Evolutionary conservation across 2,329 filamentous ascomycete genomes (phyloP).

Genomic region (Microcyclosporella mali): DNA sequence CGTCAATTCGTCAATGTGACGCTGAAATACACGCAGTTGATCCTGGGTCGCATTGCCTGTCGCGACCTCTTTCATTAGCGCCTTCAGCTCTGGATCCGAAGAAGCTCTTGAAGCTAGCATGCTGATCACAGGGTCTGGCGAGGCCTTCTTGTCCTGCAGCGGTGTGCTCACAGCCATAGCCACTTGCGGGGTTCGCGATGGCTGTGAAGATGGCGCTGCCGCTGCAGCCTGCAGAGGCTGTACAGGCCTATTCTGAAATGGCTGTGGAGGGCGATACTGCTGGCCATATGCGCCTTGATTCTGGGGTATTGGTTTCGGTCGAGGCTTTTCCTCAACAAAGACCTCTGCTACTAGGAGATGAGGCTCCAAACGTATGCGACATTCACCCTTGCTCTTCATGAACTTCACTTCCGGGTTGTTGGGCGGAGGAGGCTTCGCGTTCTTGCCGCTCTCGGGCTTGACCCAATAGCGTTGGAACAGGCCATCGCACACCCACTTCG

Average conservation of each 20-base stretch:
- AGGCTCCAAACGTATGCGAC: constrained; percentile 71
- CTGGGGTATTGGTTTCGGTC: constrained; percentile 21
- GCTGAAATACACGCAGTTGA: constrained; percentile 70
- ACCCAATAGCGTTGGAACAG: constrained; percentile 74
- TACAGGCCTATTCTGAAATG: constrained; percentile 16
- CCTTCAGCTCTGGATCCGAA: constrained; percentile 64
- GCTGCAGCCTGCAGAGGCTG: constrained; percentile 9
- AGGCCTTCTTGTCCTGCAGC: constrained; percentile 25
- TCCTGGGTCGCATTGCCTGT: constrained; percentile 64
- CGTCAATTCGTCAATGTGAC: constrained; percentile 74
- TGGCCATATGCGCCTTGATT: constrained; percentile 16
- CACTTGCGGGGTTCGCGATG: constrained; percentile 2
- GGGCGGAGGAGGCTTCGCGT: constrained; percentile 47
- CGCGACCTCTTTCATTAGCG: constrained; percentile 77
- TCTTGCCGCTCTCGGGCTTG: constrained; percentile 64
- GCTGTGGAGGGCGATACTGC: constrained; percentile 12
- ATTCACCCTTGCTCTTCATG: constrained; percentile 57
- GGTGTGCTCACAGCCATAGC: background rate
- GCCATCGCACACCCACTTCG: constrained; percentile 61
- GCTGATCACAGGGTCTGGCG: constrained; percentile 70
- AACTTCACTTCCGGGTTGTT: constrained; percentile 31
- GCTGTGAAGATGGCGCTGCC: constrained; percentile 5
- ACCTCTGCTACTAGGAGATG: constrained; percentile 72
- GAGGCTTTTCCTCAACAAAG: constrained; percentile 60
- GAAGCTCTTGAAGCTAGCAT: constrained; percentile 70